Evolutionary conservation across 441 rosid genomes (phyloP).

Genomic region (Eruca vesicaria): DNA sequence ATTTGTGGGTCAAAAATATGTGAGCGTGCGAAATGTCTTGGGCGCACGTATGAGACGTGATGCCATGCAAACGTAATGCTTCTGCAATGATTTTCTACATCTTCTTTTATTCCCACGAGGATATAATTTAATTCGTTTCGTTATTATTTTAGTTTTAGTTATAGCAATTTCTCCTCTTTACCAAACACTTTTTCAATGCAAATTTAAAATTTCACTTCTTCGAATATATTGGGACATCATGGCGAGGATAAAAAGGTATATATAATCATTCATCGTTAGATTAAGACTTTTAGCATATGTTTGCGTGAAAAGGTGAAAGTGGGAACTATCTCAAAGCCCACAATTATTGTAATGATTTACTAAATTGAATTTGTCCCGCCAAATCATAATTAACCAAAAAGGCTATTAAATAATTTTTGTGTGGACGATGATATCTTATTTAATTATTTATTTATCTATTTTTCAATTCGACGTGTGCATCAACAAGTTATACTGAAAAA

Average conservation of each 20-base stretch:
- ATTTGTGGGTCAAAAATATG: constrained; percentile 13
- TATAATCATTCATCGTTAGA: constrained; percentile 28
- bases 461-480: constrained; percentile 1
- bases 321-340: constrained; percentile 18
- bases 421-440: background rate
- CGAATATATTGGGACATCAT: background rate
- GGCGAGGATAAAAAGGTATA: constrained; percentile 8
- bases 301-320: constrained; percentile 31
- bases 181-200: background rate
- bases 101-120: background rate
- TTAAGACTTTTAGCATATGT: constrained; percentile 29
- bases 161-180: background rate
- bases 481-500: background rate
- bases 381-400: constrained; percentile 11
- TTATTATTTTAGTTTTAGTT: background rate
- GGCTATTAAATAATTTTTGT: background rate
- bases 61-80: constrained; percentile 40
- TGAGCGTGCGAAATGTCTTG: constrained; percentile 20
- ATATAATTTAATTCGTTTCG: background rate
- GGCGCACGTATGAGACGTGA: constrained; percentile 26
- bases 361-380: constrained; percentile 15
- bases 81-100: constrained; percentile 14
- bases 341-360: constrained; percentile 18
- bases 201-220: background rate
- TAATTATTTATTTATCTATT: background rate